A percentile compares a stretch with the other conserved stretches of the same genome.
phyloP scores from a whole-genome alignment of 2,329 filamentous ascomycete genomes.

The Claviceps humidiphila region DNA sequence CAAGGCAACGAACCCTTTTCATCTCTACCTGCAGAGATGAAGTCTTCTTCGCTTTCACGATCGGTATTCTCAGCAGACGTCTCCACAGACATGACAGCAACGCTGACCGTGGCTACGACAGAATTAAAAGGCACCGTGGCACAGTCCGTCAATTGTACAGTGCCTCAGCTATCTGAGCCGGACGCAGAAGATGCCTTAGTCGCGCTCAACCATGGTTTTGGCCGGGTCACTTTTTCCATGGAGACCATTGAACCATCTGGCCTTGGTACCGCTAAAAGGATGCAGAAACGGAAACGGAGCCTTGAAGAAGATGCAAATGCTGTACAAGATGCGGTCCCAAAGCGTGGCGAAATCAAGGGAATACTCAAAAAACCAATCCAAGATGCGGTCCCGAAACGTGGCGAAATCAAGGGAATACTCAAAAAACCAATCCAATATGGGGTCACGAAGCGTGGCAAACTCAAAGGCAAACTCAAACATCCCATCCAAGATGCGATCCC shows the following conservation, averaged over 20 bases:
- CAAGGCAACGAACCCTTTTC: not conserved
- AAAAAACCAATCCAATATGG: not conserved
- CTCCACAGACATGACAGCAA: not conserved
- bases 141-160: not conserved
- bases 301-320: not conserved
- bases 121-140: not conserved
- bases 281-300: not conserved
- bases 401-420: not conserved
- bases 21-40: not conserved
- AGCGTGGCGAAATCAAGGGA: not conserved
- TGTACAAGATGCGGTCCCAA: not conserved
- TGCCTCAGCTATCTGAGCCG: not conserved
- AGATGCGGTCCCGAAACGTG: too few relatives aligned
- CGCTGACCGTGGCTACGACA: not conserved
- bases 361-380: not conserved
- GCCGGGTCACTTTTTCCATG: not conserved
- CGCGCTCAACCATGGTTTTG: not conserved
- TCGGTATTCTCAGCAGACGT: not conserved
- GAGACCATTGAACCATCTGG: not conserved
- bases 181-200: not conserved
- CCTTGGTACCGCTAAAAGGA: not conserved
- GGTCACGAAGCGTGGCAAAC: not conserved
- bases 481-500: too few relatives aligned
- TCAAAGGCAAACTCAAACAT: not conserved
- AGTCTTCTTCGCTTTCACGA: not conserved